Evolutionary conservation across 208 protist genomes (phyloP).

Genomic region (Acanthamoeba triangularis): DNA sequence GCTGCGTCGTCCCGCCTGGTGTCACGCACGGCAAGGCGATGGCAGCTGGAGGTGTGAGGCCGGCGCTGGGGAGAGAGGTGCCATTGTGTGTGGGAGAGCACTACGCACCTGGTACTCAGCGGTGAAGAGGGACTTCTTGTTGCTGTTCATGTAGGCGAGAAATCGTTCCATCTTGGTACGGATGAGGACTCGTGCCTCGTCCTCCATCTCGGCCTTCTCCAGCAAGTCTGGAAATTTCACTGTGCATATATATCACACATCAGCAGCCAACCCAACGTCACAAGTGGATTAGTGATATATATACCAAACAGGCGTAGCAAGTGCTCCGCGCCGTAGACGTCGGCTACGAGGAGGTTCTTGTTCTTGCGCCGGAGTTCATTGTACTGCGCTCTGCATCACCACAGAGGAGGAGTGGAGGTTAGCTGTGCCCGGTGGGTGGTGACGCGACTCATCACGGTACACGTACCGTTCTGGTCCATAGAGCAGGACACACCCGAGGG

Average conservation of each 20-base stretch:
- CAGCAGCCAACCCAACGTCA: background rate
- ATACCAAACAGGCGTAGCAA: conserved; percentile 39
- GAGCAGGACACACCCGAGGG: background rate
- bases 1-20: background rate
- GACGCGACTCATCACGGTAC: background rate
- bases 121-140: conserved; percentile 3
- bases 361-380: conserved; percentile 51
- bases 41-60: background rate
- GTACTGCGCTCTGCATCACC: background rate
- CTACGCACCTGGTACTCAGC: background rate
- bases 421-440: background rate
- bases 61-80: too few species aligned
- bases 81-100: background rate
- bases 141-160: background rate
- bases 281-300: background rate
- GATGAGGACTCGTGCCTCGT: conserved; percentile 2
- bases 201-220: conserved; percentile 48
- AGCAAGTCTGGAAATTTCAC: conserved; percentile 59
- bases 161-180: conserved; percentile 38
- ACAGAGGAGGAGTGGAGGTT: too few species aligned
- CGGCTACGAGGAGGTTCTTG: conserved; percentile 32
- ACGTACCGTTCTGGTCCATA: conserved; percentile 17
- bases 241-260: too few species aligned
- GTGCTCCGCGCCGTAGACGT: conserved; percentile 30
- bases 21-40: background rate